Evolutionary conservation across 2,329 filamentous ascomycete species (phyloP), one percentile per base, ranked within the genome.

Genomic region (Claviceps humidiphila): DNA sequence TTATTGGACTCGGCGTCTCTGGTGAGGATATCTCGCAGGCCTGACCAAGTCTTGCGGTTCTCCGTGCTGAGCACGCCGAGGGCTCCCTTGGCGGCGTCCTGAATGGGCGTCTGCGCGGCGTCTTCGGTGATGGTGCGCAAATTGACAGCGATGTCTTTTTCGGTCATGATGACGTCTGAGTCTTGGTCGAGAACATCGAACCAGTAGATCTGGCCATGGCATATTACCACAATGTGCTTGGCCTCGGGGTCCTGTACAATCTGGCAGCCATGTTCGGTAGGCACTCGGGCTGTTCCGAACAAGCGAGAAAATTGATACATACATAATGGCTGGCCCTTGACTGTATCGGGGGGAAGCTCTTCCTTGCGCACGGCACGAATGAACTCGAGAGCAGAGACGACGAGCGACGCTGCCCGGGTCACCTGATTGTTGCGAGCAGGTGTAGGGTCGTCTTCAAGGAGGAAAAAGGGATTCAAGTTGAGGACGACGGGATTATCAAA

Each of bases 281-380:
- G 93, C 8, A 98, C 87, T 58, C 93, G 82, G 46, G 93, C 90
- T 1, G 93, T 97, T 50, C 93, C 93, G 62, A 98, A 98, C 30
- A 98, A 74, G 17, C 91, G 81, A 0, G 91, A 95, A 70, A 95
- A 97, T 67, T 98, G 93, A 67, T 96, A 95, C 93, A 98, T 98
- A 75, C 89, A 93, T 17, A 98, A 75, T 0, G 93, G 89, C 22
- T 82, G 84, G 20, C 88, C 89, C 60, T 84, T 85, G 56, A 96
- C 70, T 1, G 77, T 89, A 68, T 98, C 93, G 0, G 93, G 90
- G 1, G 89, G 86, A 8, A 98, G 75, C 64, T 98, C 93, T 66
- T 97, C 93, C 60, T 86, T 89, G 39, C 91, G 81, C 2, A 98
- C 89, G 2, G 93, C 93, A 55, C 93, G 80, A 26, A 97, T 90